Conservation (phyloP, 306 rosid genomes). For the Cucurbita ficifolia region DNA sequence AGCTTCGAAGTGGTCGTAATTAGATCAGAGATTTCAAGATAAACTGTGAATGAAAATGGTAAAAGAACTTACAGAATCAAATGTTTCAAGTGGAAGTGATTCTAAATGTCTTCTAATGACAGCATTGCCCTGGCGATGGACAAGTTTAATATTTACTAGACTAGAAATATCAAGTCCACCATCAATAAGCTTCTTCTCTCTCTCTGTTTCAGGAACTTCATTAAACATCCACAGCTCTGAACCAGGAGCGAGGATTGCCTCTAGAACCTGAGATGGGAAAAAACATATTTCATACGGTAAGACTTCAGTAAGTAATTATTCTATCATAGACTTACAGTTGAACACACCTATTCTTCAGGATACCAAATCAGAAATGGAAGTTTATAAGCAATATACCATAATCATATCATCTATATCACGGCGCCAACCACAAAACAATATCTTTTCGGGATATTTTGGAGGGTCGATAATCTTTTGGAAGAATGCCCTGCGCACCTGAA, state of each 20-base stretch:
- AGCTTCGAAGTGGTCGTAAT: neutral
- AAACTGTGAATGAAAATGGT: neutral
- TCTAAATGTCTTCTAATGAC: slow-evolving; percentile 89
- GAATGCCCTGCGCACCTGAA: slow-evolving; percentile 41
- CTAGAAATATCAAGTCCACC: slow-evolving; percentile 76
- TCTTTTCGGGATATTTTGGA: slow-evolving; percentile 83
- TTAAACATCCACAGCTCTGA: slow-evolving; percentile 99
- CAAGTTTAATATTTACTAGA: slow-evolving; percentile 68
- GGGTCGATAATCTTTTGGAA: slow-evolving; percentile 48
- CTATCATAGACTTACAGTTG: neutral
- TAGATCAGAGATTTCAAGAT: neutral
- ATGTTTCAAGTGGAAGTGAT: slow-evolving; percentile 84
- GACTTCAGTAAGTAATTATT: neutral
- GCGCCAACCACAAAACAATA: slow-evolving; percentile 97
- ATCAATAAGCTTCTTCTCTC: slow-evolving; percentile 77
- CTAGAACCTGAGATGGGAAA: slow-evolving; percentile 46
- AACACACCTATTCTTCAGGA: neutral
- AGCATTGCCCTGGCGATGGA: slow-evolving; percentile 88
- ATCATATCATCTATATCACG: slow-evolving; percentile 98
- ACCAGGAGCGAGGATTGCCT: slow-evolving; percentile 78
- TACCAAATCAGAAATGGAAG: neutral
- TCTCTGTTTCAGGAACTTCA: slow-evolving; percentile 72
- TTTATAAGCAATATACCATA: slow-evolving; percentile 40
- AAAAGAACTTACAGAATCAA: slow-evolving; percentile 70
- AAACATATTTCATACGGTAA: neutral